Conservation (phyloP, 2,329 filamentous ascomycete species). For the Cytospora chrysosperma region DNA sequence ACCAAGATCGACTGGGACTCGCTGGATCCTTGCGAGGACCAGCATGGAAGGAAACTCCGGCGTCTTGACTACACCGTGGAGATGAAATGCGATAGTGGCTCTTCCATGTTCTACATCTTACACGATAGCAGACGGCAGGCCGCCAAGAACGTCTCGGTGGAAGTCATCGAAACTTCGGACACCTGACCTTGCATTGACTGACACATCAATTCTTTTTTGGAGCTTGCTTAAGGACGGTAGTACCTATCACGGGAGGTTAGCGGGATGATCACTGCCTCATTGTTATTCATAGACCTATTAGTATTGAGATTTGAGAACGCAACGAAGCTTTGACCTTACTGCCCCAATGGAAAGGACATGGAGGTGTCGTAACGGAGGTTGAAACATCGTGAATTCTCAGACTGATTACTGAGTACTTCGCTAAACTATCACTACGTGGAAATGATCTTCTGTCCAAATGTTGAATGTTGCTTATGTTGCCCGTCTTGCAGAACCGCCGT, state of each 20-base stretch:
- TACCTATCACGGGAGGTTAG: background rate
- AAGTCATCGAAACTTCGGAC: conserved; percentile 11
- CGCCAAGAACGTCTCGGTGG: conserved; percentile 21
- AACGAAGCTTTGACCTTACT: too few relatives aligned
- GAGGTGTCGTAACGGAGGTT: background rate
- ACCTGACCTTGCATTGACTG: background rate
- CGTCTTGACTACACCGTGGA: conserved; percentile 14
- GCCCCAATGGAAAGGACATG: too few relatives aligned
- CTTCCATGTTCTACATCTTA: conserved; percentile 23
- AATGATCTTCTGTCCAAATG: background rate
- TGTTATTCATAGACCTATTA: too few relatives aligned
- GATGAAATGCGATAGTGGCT: conserved; percentile 24
- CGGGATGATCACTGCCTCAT: too few relatives aligned
- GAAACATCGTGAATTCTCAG: background rate
- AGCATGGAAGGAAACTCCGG: conserved; percentile 17
- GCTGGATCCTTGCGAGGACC: conserved; percentile 4
- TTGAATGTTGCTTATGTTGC: too few relatives aligned
- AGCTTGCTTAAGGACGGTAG: background rate
- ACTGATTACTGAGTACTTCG: too few relatives aligned
- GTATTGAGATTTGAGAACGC: background rate
- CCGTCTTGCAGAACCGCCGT: too few relatives aligned
- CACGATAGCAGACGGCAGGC: conserved; percentile 23
- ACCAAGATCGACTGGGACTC: conserved; percentile 5
- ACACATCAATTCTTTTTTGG: background rate
- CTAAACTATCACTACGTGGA: background rate